Base-by-base conservation (phyloP, 306 rosid genomes). In the Abrus precatorius region DNA sequence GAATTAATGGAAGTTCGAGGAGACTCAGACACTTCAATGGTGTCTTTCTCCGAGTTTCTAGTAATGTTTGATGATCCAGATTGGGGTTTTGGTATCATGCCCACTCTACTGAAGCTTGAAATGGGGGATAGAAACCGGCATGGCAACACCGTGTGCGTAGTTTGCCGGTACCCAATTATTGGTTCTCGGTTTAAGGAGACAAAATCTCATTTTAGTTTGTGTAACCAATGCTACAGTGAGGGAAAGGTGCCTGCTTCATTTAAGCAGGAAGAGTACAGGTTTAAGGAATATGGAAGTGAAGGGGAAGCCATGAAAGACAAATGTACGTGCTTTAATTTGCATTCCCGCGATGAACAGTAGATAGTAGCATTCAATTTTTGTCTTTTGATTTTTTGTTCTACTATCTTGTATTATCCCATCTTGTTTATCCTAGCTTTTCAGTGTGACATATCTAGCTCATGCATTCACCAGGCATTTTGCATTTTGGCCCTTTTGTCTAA, bases 21-120 rank as follows among this genome's bases (percentile, higher is more conserved):
- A 29, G 96, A 90, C 9, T 54, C 80, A 7, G 97, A 93, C 81
- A 69, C 83, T 84, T 93, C 99, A 57, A 56, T 81, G 79, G 88
- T 92, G 81, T 89, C 98, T 29, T 96, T 84, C 85, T 69, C 97
- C 0, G 99, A 96, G 86, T 96, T 96, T 78, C 86, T 89, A 47
- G 92, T 85, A 52, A 87, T 93, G 97, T 90, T 96, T 76, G 92
- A 96, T 44, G 98, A 96, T 86, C 82, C 83, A 12, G 99, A 96
- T 86, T 92, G 97, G 98, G 98, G 99, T 64, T 96, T 96, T 56
- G 98, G 98, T 44, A 93, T 96, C 70, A 89, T 96, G 97, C 85
- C 98, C 10, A 90, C 90, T 54, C 79, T 96, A 59, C 61, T 87
- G 80, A 96, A 92, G 89, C 99, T 96, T 43, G 99, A 96, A 82